Evolutionary conservation across 306 rosid species (phyloP).

Genomic region (Morella rubra): DNA sequence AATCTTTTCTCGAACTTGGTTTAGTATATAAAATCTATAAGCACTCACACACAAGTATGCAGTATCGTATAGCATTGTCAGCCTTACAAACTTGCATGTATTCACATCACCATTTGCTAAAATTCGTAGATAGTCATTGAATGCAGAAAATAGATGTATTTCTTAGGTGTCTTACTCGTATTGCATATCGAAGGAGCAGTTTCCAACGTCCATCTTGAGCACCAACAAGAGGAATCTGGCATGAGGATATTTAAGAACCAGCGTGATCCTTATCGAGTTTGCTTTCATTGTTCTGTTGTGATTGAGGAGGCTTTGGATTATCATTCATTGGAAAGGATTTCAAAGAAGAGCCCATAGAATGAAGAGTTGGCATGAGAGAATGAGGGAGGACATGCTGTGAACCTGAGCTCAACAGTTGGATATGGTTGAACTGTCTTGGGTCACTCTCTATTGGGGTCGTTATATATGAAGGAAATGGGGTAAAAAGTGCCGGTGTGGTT

Average conservation of each 20-base stretch:
- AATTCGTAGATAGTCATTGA: not conserved
- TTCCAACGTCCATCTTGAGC: too few relatives aligned
- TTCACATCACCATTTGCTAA: not conserved
- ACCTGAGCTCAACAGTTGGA: slow-evolving; percentile 53
- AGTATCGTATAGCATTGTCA: slow-evolving; percentile 33
- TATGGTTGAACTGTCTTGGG: slow-evolving; percentile 41
- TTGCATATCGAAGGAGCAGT: not conserved
- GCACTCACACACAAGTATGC: slow-evolving; percentile 29
- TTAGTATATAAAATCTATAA: not conserved
- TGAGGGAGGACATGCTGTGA: slow-evolving; percentile 39
- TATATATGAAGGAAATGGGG: slow-evolving; percentile 47
- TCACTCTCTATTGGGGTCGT: slow-evolving; percentile 43
- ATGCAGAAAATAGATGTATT: not conserved
- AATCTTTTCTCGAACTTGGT: slow-evolving; percentile 14
- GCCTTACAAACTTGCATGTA: slow-evolving; percentile 28
- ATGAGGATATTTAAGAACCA: slow-evolving; percentile 32
- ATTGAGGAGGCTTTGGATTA: slow-evolving; percentile 45
- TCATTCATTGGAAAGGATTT: slow-evolving; percentile 39
- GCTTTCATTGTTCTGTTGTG: slow-evolving; percentile 18
- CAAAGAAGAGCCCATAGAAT: slow-evolving; percentile 36
- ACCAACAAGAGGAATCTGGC: not conserved
- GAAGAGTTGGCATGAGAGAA: slow-evolving; percentile 45
- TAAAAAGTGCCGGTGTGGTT: slow-evolving; percentile 38
- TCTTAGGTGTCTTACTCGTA: not conserved
- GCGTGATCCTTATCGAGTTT: slow-evolving; percentile 25